phyloP scores from a whole-genome alignment of 306 rosid genomes.

The Ormosia emarginata region DNA sequence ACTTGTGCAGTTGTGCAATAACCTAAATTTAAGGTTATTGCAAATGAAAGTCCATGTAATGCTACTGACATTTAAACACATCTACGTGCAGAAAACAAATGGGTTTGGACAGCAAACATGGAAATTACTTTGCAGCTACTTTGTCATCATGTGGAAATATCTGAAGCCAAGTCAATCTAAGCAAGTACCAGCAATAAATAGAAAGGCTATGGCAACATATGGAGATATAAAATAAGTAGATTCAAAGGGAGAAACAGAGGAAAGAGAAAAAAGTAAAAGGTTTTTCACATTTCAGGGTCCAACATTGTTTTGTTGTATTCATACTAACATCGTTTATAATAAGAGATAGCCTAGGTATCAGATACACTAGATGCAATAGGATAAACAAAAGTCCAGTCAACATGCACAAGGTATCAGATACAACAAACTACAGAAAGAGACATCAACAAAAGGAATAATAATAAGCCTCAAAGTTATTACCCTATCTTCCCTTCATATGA shows the following conservation, averaged over 20 bases:
- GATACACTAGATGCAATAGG: neutral
- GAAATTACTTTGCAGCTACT: neutral
- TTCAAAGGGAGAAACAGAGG: neutral
- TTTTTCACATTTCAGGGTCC: neutral
- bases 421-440: neutral
- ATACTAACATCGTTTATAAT: neutral
- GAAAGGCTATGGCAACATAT: neutral
- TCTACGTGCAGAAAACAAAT: neutral
- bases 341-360: no score
- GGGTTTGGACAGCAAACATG: neutral
- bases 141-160: neutral
- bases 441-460: neutral
- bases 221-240: neutral
- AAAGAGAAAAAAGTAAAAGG: neutral
- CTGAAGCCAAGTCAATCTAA: neutral
- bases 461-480: neutral
- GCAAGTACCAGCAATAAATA: neutral
- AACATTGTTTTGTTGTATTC: neutral
- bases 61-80: neutral
- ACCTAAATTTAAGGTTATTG: neutral
- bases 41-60: constrained; percentile 2
- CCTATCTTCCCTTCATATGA: neutral
- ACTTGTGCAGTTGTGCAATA: neutral
- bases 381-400: neutral
- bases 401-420: neutral